phyloP scores from a whole-genome alignment of 768 basidiomycete genomes.

The Tulasnella sp. region DNA sequence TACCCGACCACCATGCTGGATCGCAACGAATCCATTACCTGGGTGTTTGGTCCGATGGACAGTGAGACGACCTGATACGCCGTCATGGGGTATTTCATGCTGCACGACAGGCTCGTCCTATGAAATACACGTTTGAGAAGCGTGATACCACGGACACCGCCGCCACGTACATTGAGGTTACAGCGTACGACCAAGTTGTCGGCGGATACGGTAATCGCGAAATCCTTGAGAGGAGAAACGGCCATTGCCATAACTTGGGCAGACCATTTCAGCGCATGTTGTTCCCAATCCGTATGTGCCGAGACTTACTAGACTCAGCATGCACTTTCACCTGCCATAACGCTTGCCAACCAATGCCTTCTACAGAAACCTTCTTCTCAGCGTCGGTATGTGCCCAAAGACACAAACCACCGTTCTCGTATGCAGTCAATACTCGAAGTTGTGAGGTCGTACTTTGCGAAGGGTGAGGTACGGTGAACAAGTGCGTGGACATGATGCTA shows the following conservation, averaged over 20 bases:
- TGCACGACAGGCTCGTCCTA: neutral
- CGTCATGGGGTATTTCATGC: neutral
- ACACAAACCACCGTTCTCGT: slow-evolving; percentile 80
- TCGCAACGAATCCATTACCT: slow-evolving; percentile 65
- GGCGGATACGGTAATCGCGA: slow-evolving; percentile 73
- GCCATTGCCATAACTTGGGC: slow-evolving; percentile 73
- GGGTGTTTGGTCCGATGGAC: slow-evolving; percentile 56
- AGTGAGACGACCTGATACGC: neutral
- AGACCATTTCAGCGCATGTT: neutral
- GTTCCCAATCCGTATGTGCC: neutral
- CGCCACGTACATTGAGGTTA: slow-evolving; percentile 20
- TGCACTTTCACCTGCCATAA: slow-evolving; percentile 58
- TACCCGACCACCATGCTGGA: slow-evolving; percentile 61
- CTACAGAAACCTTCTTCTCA: slow-evolving; percentile 41
- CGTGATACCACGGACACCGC: neutral
- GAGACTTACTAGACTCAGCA: slow-evolving; percentile 50
- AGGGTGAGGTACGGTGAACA: slow-evolving; percentile 32
- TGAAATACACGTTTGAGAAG: neutral
- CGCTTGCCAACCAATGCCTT: slow-evolving; percentile 61
- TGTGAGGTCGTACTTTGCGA: neutral
- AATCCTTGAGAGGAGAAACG: slow-evolving; percentile 42
- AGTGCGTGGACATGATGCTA: slow-evolving; percentile 79
- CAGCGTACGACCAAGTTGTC: slow-evolving; percentile 42
- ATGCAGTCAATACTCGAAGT: slow-evolving; percentile 57
- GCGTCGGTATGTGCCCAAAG: slow-evolving; percentile 34